Evolutionary conservation across 2,329 filamentous ascomycete species (phyloP), one percentile per base, ranked within the genome.

Genomic region (Cryphonectria naterciae): DNA sequence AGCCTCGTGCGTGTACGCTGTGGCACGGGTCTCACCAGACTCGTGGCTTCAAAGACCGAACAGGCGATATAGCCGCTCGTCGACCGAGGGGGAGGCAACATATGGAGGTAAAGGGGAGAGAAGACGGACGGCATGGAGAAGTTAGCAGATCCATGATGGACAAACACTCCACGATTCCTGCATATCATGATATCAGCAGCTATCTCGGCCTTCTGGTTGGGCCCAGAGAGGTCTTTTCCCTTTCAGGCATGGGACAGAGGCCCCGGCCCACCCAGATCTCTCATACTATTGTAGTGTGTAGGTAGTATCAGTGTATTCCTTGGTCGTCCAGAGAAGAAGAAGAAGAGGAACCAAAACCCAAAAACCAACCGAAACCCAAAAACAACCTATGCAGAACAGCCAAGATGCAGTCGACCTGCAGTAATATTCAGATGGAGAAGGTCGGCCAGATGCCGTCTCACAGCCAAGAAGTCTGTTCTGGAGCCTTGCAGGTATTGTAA

Each of bases 211-310:
- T 17, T 39, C 52, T 70, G 71, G 71, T 72, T 72, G 71, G 68
- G 65, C 37, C n/a, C 22, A 66, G 63, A 72, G 70, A 72, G 70
- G 58, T 72, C 68, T 56, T 72, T 72, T 49, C 70, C 68, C 15
- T 22, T 72, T 72, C 49, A 39, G 70, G 68, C 65, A 70, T 28
- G 49, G 61, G 11, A n/a, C 46, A 37, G 60, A 52, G 46, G 28
- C 46, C 1, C 19, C 15, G 66, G 19, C 66, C 67, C 67, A 63
- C 67, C 46, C 46, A 49, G 46, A 49, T 49, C 46, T 49, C 46
- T n/a, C 46, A n/a, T 49, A 4, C 46, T n/a, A 49, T 22, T n/a
- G 46, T 49, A 49, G 32, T 32, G 32, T 32, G 32, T 32, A 32
- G 32, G 32, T 32, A 32, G 46, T 49, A 49, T n/a, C 8, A n/a